phyloP scores from a whole-genome alignment of 768 basidiomycete genomes.

The Boletus eberwhitei region DNA sequence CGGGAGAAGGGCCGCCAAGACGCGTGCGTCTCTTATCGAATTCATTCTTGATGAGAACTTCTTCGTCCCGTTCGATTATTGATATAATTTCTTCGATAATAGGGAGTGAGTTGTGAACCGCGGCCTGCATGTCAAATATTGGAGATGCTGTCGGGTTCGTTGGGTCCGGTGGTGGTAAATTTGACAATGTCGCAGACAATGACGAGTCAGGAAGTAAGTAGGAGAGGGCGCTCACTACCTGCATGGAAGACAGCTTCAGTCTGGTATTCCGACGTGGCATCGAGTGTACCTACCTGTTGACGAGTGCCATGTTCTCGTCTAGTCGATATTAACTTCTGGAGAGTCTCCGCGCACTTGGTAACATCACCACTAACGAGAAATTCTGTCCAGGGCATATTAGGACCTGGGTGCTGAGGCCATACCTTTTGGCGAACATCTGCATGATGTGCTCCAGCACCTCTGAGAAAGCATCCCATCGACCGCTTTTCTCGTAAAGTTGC shows the following conservation, averaged over 20 bases:
- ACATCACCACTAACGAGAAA: conserved; percentile 59
- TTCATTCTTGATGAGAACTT: conserved; percentile 55
- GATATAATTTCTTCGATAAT: conserved; percentile 68
- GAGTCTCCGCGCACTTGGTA: conserved; percentile 71
- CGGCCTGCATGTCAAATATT: conserved; percentile 52
- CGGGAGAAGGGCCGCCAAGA: conserved; percentile 61
- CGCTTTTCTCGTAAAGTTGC: conserved; percentile 64
- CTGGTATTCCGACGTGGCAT: neutral
- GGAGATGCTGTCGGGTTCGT: conserved; percentile 67
- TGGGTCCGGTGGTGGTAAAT: conserved; percentile 71
- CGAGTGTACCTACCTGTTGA: conserved; percentile 44
- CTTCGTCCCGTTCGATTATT: conserved; percentile 64
- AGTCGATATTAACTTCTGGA: conserved; percentile 73
- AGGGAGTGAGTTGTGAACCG: conserved; percentile 68
- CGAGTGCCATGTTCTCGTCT: conserved; percentile 58
- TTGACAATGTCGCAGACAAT: conserved; percentile 56
- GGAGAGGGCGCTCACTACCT: conserved; percentile 68
- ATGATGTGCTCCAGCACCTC: conserved; percentile 56
- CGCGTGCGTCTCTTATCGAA: conserved; percentile 76
- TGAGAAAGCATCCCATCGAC: conserved; percentile 56
- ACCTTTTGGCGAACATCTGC: conserved; percentile 58
- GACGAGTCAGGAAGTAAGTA: conserved; percentile 74
- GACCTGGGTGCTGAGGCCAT: conserved; percentile 17
- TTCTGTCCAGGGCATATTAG: neutral
- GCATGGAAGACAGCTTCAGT: conserved; percentile 1